phyloP scores from a whole-genome alignment of 176 grass and related monocot genomes.

The Paspalum vaginatum region DNA sequence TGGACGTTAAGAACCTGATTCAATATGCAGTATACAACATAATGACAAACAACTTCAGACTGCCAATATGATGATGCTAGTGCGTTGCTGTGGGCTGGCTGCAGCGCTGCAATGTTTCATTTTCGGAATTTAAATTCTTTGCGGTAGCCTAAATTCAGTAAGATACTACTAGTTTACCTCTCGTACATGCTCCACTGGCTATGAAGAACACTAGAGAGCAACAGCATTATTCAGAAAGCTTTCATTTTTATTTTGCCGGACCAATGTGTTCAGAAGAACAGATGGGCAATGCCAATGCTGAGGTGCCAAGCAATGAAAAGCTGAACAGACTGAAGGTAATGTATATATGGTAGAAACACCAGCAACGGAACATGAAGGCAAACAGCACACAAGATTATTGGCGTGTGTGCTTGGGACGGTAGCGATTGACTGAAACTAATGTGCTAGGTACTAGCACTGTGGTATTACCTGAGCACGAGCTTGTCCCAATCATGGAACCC shows the following conservation, averaged over 20 bases:
- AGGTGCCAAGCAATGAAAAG: too few relatives aligned
- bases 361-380: background rate
- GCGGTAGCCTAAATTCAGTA: background rate
- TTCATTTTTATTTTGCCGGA: too few relatives aligned
- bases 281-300: too few relatives aligned
- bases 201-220: background rate
- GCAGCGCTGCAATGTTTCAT: background rate
- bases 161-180: background rate
- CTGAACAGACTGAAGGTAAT: too few relatives aligned
- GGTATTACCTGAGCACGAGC: slow-evolving; percentile 69
- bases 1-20: background rate
- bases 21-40: background rate
- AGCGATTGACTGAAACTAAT: background rate
- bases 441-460: background rate
- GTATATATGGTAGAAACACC: too few relatives aligned
- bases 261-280: too few relatives aligned
- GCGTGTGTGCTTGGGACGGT: background rate
- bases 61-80: background rate
- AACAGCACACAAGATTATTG: background rate
- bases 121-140: background rate
- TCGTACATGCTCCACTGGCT: background rate
- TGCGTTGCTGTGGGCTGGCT: background rate
- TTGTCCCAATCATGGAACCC: slow-evolving; percentile 74
- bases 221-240: background rate
- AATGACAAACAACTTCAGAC: background rate